These are phyloP conservation scores for Neonectria ditissima DNA, from an alignment of 2,329 filamentous ascomycete genomes.

Conservation along the genomic window DNA sequence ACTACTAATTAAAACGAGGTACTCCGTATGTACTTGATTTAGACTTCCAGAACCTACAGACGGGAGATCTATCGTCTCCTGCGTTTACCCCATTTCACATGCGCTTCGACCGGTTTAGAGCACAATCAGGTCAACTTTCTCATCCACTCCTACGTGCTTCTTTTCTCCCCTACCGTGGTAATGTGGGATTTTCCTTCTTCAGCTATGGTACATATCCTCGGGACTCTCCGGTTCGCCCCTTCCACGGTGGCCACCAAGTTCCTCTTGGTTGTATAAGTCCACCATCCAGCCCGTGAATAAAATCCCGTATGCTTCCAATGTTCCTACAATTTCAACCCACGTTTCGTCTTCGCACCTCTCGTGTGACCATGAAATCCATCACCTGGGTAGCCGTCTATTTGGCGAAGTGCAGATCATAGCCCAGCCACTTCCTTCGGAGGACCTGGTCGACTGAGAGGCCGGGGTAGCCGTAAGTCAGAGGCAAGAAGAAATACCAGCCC, in stretches of 20 bases:
- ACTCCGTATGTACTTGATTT: too few species aligned
- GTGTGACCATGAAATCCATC: slow-evolving; percentile 7
- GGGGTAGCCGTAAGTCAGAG: slow-evolving; percentile 94
- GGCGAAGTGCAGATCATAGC: slow-evolving; percentile 97
- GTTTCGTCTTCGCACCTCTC: background rate
- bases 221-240: slow-evolving; percentile 7
- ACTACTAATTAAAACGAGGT: too few species aligned
- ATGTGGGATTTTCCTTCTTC: slow-evolving; percentile 18
- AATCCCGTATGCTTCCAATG: slow-evolving; percentile 15
- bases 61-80: too few species aligned
- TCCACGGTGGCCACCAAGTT: slow-evolving; percentile 20
- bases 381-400: slow-evolving; percentile 71
- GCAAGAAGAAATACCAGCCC: slow-evolving; percentile 93
- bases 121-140: slow-evolving; percentile 11
- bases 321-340: slow-evolving; percentile 19
- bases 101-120: background rate
- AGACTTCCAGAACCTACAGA: too few species aligned
- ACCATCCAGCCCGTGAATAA: slow-evolving; percentile 20
- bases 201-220: slow-evolving; percentile 24
- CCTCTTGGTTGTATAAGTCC: slow-evolving; percentile 14
- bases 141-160: slow-evolving; percentile 2
- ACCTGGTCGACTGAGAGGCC: slow-evolving; percentile 85
- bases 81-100: background rate
- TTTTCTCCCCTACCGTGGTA: slow-evolving; percentile 12
- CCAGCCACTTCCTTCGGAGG: slow-evolving; percentile 89